Conservation (phyloP, 2,329 filamentous ascomycete species). For the Aspergillus thermomutatus region DNA sequence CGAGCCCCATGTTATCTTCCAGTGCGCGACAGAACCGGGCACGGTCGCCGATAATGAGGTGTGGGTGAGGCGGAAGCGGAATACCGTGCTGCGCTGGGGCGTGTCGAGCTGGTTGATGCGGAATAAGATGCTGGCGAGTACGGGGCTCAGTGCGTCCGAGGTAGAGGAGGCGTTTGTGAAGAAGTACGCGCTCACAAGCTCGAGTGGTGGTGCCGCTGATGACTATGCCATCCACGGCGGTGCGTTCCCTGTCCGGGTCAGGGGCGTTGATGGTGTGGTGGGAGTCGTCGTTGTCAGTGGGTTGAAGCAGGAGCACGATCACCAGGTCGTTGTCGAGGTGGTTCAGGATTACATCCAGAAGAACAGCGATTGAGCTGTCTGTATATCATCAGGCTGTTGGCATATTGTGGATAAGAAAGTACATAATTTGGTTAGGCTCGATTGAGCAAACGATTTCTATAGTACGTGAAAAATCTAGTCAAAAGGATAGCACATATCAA, state of each 20-base stretch:
- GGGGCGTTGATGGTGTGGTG: slow-evolving; percentile 71
- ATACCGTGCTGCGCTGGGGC: slow-evolving; percentile 69
- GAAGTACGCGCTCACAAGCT: slow-evolving; percentile 60
- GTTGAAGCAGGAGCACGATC: slow-evolving; percentile 72
- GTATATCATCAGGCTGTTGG: not conserved
- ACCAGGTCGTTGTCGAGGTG: slow-evolving; percentile 70
- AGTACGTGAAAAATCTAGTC: not conserved
- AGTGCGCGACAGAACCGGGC: slow-evolving; percentile 64
- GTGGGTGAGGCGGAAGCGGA: slow-evolving; percentile 69
- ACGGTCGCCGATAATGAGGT: slow-evolving; percentile 67
- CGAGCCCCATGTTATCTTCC: slow-evolving; percentile 62
- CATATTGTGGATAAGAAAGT: not conserved
- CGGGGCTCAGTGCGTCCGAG: slow-evolving; percentile 32
- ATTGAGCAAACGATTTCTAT: not conserved
- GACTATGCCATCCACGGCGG: slow-evolving; percentile 77
- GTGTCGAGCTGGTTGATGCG: slow-evolving; percentile 68
- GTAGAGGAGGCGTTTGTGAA: slow-evolving; percentile 63
- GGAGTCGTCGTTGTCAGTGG: slow-evolving; percentile 74
- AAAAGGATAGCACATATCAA: not conserved
- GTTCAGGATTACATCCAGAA: slow-evolving; percentile 50
- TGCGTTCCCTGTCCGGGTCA: slow-evolving; percentile 68
- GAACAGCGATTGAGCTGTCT: slow-evolving; percentile 10
- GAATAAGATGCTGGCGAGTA: slow-evolving; percentile 53
- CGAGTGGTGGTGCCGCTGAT: slow-evolving; percentile 47
- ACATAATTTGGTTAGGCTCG: not conserved